Evolutionary conservation across 2,329 filamentous ascomycete genomes (phyloP).

Genomic region (Piedraia hortae): DNA sequence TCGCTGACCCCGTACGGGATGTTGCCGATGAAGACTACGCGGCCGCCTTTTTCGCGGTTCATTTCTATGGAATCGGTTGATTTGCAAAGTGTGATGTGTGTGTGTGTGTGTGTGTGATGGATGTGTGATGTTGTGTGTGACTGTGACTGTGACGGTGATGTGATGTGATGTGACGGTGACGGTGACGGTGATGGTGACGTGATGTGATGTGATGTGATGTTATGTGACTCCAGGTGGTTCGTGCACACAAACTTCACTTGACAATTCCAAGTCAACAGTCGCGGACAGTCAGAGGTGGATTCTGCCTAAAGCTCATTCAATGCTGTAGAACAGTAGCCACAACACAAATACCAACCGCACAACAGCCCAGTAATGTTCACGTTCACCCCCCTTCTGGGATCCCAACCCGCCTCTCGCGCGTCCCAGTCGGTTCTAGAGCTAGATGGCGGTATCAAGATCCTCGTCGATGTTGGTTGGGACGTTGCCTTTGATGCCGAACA

Average conservation of each 20-base stretch:
- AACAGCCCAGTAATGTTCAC: conserved; percentile 77
- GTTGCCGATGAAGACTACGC: conserved; percentile 64
- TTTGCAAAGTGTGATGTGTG: too few species aligned
- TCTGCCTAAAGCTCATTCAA: too few species aligned
- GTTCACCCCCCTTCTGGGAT: conserved; percentile 76
- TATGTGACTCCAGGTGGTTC: too few species aligned
- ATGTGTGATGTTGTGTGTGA: too few species aligned
- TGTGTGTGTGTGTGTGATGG: too few species aligned
- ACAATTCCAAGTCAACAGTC: too few species aligned
- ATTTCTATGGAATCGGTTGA: neutral
- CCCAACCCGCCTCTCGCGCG: conserved; percentile 60
- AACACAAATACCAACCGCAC: neutral
- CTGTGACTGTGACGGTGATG: neutral
- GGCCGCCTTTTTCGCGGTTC: conserved; percentile 38
- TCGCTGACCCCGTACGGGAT: conserved; percentile 81
- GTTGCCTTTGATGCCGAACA: conserved; percentile 59
- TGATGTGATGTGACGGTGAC: conserved; percentile 1
- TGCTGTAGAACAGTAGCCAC: neutral
- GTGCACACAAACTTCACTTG: too few species aligned
- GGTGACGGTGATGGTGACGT: too few species aligned
- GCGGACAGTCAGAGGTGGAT: too few species aligned
- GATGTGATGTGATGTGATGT: too few species aligned
- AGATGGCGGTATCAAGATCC: conserved; percentile 82
- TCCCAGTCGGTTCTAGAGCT: conserved; percentile 92
- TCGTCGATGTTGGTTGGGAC: conserved; percentile 91